Base-by-base conservation (phyloP, 23 red algal genomes). In the Gracilariopsis chorda region DNA sequence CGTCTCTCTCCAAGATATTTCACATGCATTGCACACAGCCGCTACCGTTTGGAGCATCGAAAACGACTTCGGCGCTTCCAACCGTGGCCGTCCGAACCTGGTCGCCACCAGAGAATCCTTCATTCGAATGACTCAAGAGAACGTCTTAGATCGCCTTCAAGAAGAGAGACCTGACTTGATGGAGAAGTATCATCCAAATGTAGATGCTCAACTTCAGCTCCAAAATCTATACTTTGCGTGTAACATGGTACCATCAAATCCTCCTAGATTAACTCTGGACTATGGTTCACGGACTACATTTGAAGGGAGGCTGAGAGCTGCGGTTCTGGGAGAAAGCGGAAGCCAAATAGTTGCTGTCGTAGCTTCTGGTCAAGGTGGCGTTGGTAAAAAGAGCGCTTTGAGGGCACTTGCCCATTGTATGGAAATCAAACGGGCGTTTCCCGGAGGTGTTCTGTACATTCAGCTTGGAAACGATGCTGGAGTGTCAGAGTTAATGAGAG, bases 401-500 rank as follows among this genome's bases (percentile, higher is more conserved):
- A 58, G 16, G 28, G 53, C n/a, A 58, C 53, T 58, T 58, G 53
- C 53, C 14, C n/a, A 58, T 3, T 19, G 28, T 25, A 4, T 4
- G n/a, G 53, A 58, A 19, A 58, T 58, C 53, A 4, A 58, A 58
- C 53, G 53, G 16, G 4, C 28, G 53, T 72, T 72, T 46, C 6
- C 65, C 37, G 65, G 65, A 72, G 65, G 65, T 33, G 4, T 46
- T 43, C 65, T 72, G n/a, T 72, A 72, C 17, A 72, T 72, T 46
- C 65, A 72, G 65, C 65, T 72, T 43, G 65, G 65, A 72, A 72
- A 72, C 23, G 25, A 43, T 72, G 65, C 65, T 9, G 17, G n/a
- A 5, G 6, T 72, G 23, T 35, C 65, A 20, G 19, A 4, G 20
- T 21, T 72, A 6, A 33, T 72, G 3, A 20, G 37, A 46, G 7